Evolutionary conservation across 129 eudicot genomes (phyloP).

Genomic region (Flaveria sonorensis): DNA sequence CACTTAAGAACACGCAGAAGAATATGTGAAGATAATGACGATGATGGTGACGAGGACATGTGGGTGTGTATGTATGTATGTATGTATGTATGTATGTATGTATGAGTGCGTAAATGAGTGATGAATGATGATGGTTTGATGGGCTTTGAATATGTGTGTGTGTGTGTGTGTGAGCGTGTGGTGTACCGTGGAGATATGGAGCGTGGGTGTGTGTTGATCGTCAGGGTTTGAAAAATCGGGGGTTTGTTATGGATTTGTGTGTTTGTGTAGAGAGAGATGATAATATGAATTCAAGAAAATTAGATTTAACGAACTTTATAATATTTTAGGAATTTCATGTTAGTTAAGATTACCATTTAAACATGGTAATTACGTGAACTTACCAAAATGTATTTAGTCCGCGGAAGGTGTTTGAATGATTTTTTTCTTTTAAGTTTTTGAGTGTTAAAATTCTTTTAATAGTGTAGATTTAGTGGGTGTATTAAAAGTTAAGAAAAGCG

Average conservation of each 20-base stretch:
- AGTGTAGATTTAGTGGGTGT: too few relatives aligned
- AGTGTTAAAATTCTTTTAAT: too few relatives aligned
- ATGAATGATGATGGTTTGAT: not conserved
- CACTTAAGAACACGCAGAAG: not conserved
- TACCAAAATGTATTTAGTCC: too few relatives aligned
- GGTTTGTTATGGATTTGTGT: slow-evolving; percentile 26
- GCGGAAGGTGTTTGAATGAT: too few relatives aligned
- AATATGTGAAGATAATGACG: not conserved
- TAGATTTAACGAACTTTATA: too few relatives aligned
- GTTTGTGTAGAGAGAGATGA: not conserved
- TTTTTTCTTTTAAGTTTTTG: too few relatives aligned
- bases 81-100: not conserved
- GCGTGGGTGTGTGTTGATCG: slow-evolving; percentile 30
- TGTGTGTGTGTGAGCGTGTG: slow-evolving; percentile 28
- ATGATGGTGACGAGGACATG: slow-evolving; percentile 29
- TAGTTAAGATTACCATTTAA: too few relatives aligned
- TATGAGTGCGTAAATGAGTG: slow-evolving; percentile 13
- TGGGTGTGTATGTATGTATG: slow-evolving; percentile 13
- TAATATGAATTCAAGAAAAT: too few relatives aligned
- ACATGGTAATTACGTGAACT: too few relatives aligned
- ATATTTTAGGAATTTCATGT: too few relatives aligned
- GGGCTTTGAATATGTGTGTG: slow-evolving; percentile 14
- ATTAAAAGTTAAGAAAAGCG: too few relatives aligned
- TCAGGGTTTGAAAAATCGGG: slow-evolving; percentile 31
- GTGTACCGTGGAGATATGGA: slow-evolving; percentile 33